Percentiles rank a stretch among this genome's conserved stretches.
Conservation (phyloP, 2,329 filamentous ascomycete genomes). For the Penicillium hordei region DNA sequence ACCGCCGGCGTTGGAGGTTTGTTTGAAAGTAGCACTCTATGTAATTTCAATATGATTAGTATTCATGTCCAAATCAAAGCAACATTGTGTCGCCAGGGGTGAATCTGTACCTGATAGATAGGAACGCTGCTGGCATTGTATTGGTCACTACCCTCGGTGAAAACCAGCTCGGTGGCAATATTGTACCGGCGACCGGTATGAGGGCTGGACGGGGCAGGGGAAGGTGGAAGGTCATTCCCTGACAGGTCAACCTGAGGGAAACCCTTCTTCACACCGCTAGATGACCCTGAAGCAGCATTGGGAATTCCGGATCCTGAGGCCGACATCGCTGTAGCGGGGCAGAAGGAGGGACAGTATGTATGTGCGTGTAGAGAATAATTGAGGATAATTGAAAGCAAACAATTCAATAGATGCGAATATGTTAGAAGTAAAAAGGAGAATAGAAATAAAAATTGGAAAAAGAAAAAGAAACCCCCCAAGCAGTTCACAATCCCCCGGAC, state of each 20-base stretch:
- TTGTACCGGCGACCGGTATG: slow-evolving; percentile 84
- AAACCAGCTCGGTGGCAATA: slow-evolving; percentile 92
- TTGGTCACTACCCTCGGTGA: slow-evolving; percentile 93
- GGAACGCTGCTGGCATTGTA: slow-evolving; percentile 95
- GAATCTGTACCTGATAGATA: slow-evolving; percentile 74
- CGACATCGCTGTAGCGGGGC: slow-evolving; percentile 42
- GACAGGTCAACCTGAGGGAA: slow-evolving; percentile 70
- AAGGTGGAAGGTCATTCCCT: slow-evolving; percentile 82
- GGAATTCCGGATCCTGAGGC: slow-evolving; percentile 34
- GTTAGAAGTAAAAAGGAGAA: background rate
- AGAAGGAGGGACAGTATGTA: slow-evolving; percentile 7
- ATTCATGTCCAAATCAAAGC: background rate
- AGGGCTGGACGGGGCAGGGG: slow-evolving; percentile 89
- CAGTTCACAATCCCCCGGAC: slow-evolving; percentile 1
- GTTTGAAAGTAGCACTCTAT: slow-evolving; percentile 94
- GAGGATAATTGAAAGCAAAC: background rate
- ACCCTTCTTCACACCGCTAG: slow-evolving; percentile 48
- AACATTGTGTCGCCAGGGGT: background rate
- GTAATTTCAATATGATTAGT: background rate
- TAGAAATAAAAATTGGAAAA: background rate
- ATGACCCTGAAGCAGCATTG: slow-evolving; percentile 22
- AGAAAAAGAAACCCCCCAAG: slow-evolving; percentile 3
- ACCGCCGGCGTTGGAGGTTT: slow-evolving; percentile 74
- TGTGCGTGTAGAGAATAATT: background rate
- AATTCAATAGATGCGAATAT: background rate